Evolutionary conservation across 306 rosid genomes (phyloP), one percentile per base, ranked within the genome.

Genomic region (Cyclanthera cordifolia): DNA sequence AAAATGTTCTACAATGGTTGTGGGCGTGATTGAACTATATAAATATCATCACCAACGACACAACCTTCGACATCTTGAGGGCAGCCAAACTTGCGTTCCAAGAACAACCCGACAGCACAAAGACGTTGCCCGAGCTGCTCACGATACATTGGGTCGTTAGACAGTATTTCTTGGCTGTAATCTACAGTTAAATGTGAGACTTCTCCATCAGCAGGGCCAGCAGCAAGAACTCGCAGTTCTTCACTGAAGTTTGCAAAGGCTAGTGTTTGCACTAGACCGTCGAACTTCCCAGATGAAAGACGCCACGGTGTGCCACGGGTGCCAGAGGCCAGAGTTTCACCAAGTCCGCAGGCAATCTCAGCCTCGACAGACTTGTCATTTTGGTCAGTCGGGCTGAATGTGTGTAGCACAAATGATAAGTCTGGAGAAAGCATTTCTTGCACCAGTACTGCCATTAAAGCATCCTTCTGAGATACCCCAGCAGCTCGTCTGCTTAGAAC

Each of bases 361-460:
- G 99, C 97, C 79, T 87, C 97, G 45, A 90, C 90, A 28, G 52
- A 75, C 58, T 86, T 90, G 55, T 74, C 81, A 77, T 93, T 95
- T 75, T 81, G 86, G 70, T 82, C 80, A 7, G 91, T 78, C 54
- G 97, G 89, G 74, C 91, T 88, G 49, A 75, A 69, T 2, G 96
- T 93, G 77, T 90, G 99, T 13, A 93, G 87, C 4, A 93, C 97
- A 74, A 93, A 93, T 32, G 99, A 90, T 65, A 93, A 70, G 72
- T 90, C 95, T 3, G 99, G 99, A 17, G 99, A 90, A 63, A 93
- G 91, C 99, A 90, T 86, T 85, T 86, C 96, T 73, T 93, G 99
- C 74, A 93, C 88, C 72, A 93, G 79, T 72, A 93, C 63, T 68
- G 99, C 99, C 97, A 93, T 90, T 67, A 85, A 48, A 71, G 99